Percentiles rank a stretch among this genome's conserved stretches.
These are phyloP conservation scores for Malus domestica DNA, from an alignment of 306 rosid genomes.

Conservation along the genomic window DNA sequence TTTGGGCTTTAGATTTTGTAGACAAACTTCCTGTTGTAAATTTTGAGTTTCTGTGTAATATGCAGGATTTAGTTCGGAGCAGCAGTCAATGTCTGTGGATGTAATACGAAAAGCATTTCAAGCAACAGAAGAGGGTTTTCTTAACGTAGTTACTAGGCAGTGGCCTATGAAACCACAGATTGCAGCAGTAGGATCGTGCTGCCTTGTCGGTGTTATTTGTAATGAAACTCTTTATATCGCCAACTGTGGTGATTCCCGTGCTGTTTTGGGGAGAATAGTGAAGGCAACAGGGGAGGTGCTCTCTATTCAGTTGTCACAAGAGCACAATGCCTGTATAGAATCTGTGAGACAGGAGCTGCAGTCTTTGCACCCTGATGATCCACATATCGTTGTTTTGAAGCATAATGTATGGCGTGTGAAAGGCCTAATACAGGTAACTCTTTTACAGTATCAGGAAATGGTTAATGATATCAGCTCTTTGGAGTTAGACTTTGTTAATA, in stretches of 20 bases:
- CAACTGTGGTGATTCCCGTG: constrained; percentile 84
- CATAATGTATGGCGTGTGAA: constrained; percentile 93
- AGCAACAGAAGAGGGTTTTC: constrained; percentile 88
- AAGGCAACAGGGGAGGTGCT: constrained; percentile 78
- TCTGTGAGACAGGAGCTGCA: constrained; percentile 80
- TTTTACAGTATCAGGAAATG: not conserved
- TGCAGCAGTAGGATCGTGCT: constrained; percentile 93
- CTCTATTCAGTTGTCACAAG: constrained; percentile 61
- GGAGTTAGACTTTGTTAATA: not conserved
- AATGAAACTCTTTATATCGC: constrained; percentile 67
- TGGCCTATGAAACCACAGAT: constrained; percentile 69
- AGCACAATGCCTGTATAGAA: constrained; percentile 74
- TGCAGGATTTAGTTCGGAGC: constrained; percentile 76
- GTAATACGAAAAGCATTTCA: constrained; percentile 82
- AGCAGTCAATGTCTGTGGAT: constrained; percentile 66
- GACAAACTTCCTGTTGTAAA: not conserved
- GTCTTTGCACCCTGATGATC: constrained; percentile 76
- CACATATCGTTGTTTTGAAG: constrained; percentile 73
- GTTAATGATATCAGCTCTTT: constrained; percentile 3
- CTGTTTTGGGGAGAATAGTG: constrained; percentile 77
- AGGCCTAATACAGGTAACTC: constrained; percentile 73
- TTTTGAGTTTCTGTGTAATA: constrained; percentile 8
- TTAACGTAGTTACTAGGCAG: constrained; percentile 58
- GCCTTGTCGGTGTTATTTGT: constrained; percentile 78
- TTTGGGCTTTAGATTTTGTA: not conserved